Conservation (phyloP, 1,284 basidiomycete genomes). For the Inonotus hispidus region DNA sequence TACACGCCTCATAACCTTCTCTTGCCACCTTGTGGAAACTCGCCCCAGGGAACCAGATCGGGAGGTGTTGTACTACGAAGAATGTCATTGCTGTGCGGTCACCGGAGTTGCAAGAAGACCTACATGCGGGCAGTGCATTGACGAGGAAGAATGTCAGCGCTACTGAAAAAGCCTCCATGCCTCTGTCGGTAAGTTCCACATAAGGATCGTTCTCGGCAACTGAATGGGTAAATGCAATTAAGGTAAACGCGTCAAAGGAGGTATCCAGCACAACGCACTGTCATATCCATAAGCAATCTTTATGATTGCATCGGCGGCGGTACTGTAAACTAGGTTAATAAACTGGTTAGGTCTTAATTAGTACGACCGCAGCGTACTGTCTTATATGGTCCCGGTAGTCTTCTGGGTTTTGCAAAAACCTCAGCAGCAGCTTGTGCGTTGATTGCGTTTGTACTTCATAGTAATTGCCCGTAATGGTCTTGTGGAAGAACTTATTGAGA, state of each 20-base stretch:
- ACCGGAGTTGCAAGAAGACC: not conserved
- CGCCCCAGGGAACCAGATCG: conserved; percentile 18
- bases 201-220: conserved; percentile 16
- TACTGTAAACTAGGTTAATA: not conserved
- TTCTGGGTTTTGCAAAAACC: conserved; percentile 22
- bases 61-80: conserved; percentile 8
- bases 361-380: conserved; percentile 17
- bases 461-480: conserved; percentile 19
- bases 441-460: conserved; percentile 21
- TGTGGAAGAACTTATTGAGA: conserved; percentile 25
- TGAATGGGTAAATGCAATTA: not conserved
- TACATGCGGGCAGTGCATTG: not conserved
- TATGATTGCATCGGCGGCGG: conserved; percentile 1
- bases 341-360: not conserved
- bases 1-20: conserved; percentile 35
- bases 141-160: conserved; percentile 5
- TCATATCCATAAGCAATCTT: conserved; percentile 10
- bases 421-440: conserved; percentile 22
- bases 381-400: conserved; percentile 23
- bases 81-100: not conserved
- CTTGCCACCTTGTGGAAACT: conserved; percentile 44
- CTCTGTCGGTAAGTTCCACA: conserved; percentile 15
- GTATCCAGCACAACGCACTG: not conserved
- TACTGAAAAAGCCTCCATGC: not conserved
- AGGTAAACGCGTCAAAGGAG: not conserved